Evolutionary conservation across 805 yeast species (phyloP).

Genomic region (Ogataea haglerorum): DNA sequence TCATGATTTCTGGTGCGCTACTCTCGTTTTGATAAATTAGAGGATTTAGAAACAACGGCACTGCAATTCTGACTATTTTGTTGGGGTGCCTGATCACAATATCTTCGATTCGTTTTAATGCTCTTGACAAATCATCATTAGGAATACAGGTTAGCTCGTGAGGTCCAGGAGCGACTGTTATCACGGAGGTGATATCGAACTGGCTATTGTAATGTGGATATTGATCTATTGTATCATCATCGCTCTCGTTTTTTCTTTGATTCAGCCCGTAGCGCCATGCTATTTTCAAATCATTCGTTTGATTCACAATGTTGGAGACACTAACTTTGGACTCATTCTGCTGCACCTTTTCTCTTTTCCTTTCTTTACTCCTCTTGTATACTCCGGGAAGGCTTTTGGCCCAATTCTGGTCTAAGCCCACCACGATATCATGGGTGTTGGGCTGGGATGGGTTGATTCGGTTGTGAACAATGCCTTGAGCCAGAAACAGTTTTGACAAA

Average conservation of each 20-base stretch:
- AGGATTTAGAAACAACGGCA: slow-evolving; percentile 82
- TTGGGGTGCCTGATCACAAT: slow-evolving; percentile 39
- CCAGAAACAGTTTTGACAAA: slow-evolving; percentile 61
- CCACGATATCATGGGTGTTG: slow-evolving; percentile 58
- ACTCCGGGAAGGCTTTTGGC: slow-evolving; percentile 72
- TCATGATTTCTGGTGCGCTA: slow-evolving; percentile 46
- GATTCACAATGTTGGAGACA: slow-evolving; percentile 59
- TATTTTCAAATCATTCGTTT: slow-evolving; percentile 10
- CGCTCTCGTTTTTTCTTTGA: slow-evolving; percentile 34
- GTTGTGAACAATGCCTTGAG: slow-evolving; percentile 73
- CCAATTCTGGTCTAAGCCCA: slow-evolving; percentile 60
- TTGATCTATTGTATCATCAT: slow-evolving; percentile 31
- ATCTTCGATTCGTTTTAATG: slow-evolving; percentile 41
- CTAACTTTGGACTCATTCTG: slow-evolving; percentile 61
- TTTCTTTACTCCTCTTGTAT: slow-evolving; percentile 67
- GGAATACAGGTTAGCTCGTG: slow-evolving; percentile 60
- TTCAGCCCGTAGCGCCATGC: slow-evolving; percentile 84
- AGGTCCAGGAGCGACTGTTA: slow-evolving; percentile 62
- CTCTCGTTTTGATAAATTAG: slow-evolving; percentile 55
- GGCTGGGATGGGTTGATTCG: slow-evolving; percentile 40
- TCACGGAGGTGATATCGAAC: slow-evolving; percentile 72
- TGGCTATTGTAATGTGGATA: slow-evolving; percentile 56
- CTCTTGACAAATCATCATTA: slow-evolving; percentile 23
- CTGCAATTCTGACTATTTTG: slow-evolving; percentile 57
- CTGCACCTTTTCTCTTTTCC: slow-evolving; percentile 54